Conservation (phyloP, 495 filamentous ascomycete species). For the Tetracladium setigerum region DNA sequence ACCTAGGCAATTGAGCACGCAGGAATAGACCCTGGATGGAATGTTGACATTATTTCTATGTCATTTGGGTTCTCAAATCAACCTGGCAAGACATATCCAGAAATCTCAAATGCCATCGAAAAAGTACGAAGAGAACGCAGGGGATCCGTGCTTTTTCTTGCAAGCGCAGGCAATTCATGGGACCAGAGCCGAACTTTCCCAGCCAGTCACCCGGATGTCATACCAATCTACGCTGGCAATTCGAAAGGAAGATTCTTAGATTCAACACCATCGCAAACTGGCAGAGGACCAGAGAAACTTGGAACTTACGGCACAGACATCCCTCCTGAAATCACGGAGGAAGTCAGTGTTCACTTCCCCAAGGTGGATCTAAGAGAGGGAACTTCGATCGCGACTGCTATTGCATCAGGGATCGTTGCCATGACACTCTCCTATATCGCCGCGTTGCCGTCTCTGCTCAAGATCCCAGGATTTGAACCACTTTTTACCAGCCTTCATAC, state of each 20-base stretch:
- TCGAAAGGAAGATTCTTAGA: not conserved
- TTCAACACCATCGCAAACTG: not conserved
- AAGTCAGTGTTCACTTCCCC: not conserved
- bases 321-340: not conserved
- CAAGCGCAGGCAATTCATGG: not conserved
- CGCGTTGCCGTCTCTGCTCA: not conserved
- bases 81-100: not conserved
- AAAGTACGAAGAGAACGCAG: not conserved
- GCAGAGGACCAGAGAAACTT: not conserved
- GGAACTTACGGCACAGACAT: not conserved
- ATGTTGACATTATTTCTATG: slow-evolving; percentile 25
- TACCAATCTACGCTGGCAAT: not conserved
- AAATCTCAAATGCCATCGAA: slow-evolving; percentile 5
- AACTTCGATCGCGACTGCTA: not conserved
- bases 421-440: not conserved
- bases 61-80: slow-evolving; percentile 22
- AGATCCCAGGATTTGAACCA: not conserved
- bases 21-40: slow-evolving; percentile 11
- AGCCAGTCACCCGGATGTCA: not conserved
- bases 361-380: not conserved
- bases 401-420: not conserved
- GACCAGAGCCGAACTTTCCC: not conserved
- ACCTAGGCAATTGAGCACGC: slow-evolving; percentile 23
- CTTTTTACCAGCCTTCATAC: not conserved
- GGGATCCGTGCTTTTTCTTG: not conserved